Evolutionary conservation across 306 rosid species (phyloP), one percentile per base, ranked within the genome.

Genomic region (Hippophae tibetana): DNA sequence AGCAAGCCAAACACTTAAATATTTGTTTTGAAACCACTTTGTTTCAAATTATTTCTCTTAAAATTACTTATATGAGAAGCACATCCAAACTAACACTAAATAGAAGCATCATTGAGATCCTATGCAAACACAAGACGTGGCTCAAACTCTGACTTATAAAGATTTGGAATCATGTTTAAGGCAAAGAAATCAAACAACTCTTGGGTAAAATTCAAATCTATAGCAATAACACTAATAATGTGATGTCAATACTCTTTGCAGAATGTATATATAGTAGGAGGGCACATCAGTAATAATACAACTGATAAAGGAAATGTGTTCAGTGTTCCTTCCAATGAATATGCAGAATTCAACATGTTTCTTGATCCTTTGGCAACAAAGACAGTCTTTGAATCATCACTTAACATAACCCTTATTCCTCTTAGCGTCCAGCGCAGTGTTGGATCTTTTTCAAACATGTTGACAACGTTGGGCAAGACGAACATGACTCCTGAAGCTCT

Each of bases 281-380:
- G 99, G 42, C 99, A 85, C 58, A 68, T 85, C 40, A 82, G 77
- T 61, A 41, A 8, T 31, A 70, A 53, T 54, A 55, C 11, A 0
- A 23, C 7, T 51, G 95, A 92, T 73, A 77, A 73, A 74, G 99
- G 93, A 52, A 85, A 92, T 63, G 56, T 88, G 40, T 92, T 88
- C 62, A 63, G 95, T 7, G 64, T 82, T 67, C 84, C 96, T 47
- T 85, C 93, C 13, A 85, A 84, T 55, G 12, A 62, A 61, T 81
- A 83, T 75, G 95, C 93, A 59, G 99, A 92, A 69, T 82, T 88
- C 82, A 88, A 88, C 41, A 83, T 92, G 87, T 87, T 83, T 56
- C 76, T 92, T 46, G 96, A 92, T 57, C 99, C 99, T 38, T 50
- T 81, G 38, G 95, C 93, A 69, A 95, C 96, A 58, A 85, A 82